Percentiles rank a stretch among this genome's conserved stretches.
Evolutionary conservation across 805 yeast species (phyloP).

Genomic region (Zygosaccharomyces bailii): DNA sequence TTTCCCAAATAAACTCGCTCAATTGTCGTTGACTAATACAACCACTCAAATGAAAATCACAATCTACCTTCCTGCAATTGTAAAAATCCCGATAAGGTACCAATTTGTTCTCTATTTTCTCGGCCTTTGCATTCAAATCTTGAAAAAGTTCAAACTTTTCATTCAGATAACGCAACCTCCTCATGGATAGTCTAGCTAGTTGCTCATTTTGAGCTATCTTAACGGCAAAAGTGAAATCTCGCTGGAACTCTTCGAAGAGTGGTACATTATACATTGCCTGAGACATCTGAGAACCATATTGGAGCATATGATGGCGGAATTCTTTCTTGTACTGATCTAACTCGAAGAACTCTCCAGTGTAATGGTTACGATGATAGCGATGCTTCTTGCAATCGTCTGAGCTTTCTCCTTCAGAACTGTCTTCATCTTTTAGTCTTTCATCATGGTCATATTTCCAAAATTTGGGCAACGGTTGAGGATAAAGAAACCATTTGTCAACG

Average conservation of each 20-base stretch:
- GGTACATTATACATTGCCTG: constrained; percentile 22
- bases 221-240: constrained; percentile 32
- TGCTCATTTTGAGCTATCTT: constrained; percentile 19
- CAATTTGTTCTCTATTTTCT: constrained; percentile 36
- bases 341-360: constrained; percentile 39
- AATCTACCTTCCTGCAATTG: constrained; percentile 90
- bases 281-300: background rate
- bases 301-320: constrained; percentile 9
- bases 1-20: constrained; percentile 39
- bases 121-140: constrained; percentile 36
- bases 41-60: constrained; percentile 29
- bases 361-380: constrained; percentile 20
- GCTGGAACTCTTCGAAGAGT: constrained; percentile 30
- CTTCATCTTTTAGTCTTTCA: constrained; percentile 22
- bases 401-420: constrained; percentile 10
- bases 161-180: constrained; percentile 33
- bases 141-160: constrained; percentile 39
- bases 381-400: constrained; percentile 6
- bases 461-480: constrained; percentile 66
- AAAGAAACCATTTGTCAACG: constrained; percentile 61
- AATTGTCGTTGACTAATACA: constrained; percentile 32
- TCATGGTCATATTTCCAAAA: constrained; percentile 41
- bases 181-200: constrained; percentile 23
- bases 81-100: constrained; percentile 63
- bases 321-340: constrained; percentile 30